Evolutionary conservation across 1,139 yeast genomes (phyloP).

Genomic region (Candida glucosophila): DNA sequence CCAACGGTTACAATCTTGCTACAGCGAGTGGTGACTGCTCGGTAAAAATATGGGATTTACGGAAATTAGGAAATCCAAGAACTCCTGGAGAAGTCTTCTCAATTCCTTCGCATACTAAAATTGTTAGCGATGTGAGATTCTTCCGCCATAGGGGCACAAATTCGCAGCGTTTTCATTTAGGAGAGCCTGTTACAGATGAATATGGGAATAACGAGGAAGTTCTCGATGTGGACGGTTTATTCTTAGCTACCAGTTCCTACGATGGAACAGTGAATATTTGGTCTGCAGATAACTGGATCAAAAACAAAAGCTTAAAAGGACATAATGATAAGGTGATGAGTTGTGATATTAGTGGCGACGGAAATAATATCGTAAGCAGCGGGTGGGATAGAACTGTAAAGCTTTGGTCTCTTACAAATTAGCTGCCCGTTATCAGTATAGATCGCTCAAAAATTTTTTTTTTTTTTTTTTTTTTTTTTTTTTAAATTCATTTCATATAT

Average conservation of each 20-base stretch:
- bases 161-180: conserved; percentile 3
- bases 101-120: conserved; percentile 70
- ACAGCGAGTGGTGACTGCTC: conserved; percentile 83
- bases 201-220: conserved; percentile 15
- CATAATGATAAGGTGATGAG: conserved; percentile 69
- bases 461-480: too few species aligned
- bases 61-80: conserved; percentile 24
- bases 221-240: conserved; percentile 30
- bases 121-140: conserved; percentile 63
- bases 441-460: too few species aligned
- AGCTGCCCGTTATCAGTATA: too few species aligned
- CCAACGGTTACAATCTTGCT: conserved; percentile 67
- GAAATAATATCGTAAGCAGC: conserved; percentile 43
- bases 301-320: conserved; percentile 46
- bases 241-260: conserved; percentile 57
- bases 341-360: conserved; percentile 46
- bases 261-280: conserved; percentile 60
- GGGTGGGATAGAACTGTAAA: conserved; percentile 84
- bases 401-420: conserved; percentile 46
- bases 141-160: conserved; percentile 17
- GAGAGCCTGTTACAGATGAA: conserved; percentile 19
- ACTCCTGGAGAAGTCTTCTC: conserved; percentile 33
- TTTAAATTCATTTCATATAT: too few species aligned
- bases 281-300: conserved; percentile 70
- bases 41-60: conserved; percentile 79